Percentiles rank a stretch among this genome's conserved stretches.
These are phyloP conservation scores for Phytomonas serpens DNA, from an alignment of 208 protist genomes.

Conservation along the genomic window DNA sequence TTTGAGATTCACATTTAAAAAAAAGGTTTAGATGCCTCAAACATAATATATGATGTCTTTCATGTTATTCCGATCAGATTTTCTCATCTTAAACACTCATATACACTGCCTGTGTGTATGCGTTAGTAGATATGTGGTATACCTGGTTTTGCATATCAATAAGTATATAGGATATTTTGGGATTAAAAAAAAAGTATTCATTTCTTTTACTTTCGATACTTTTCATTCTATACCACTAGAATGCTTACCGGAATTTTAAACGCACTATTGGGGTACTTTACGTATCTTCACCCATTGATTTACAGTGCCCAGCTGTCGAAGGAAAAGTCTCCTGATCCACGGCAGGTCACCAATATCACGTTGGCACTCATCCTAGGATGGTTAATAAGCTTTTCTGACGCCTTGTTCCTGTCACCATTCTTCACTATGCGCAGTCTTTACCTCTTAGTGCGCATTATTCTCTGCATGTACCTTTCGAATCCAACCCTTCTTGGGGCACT, in stretches of 20 bases:
- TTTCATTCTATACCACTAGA: neutral
- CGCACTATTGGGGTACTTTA: conserved; percentile 40
- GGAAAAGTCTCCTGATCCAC: conserved; percentile 21
- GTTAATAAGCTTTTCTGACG: conserved; percentile 47
- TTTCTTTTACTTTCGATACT: neutral
- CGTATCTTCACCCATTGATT: conserved; percentile 54
- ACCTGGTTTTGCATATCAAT: neutral
- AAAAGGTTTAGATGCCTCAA: neutral
- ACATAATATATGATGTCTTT: conserved; percentile 2
- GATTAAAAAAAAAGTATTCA: neutral
- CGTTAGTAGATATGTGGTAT: conserved; percentile 1
- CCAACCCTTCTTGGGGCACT: conserved; percentile 49
- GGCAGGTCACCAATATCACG: conserved; percentile 55
- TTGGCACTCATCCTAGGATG: conserved; percentile 66
- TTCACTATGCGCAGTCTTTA: conserved; percentile 53
- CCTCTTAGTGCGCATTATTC: conserved; percentile 36
- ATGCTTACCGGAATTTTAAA: conserved; percentile 25
- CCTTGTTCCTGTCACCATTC: conserved; percentile 31
- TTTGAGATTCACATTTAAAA: no score
- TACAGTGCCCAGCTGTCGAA: conserved; percentile 51
- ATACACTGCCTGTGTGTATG: conserved; percentile 9
- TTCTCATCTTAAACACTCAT: neutral
- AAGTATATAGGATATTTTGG: neutral
- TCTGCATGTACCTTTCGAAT: conserved; percentile 56
- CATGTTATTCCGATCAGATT: neutral